Base-by-base conservation (phyloP, 768 basidiomycete species). In the Kwoniella shandongensis region DNA sequence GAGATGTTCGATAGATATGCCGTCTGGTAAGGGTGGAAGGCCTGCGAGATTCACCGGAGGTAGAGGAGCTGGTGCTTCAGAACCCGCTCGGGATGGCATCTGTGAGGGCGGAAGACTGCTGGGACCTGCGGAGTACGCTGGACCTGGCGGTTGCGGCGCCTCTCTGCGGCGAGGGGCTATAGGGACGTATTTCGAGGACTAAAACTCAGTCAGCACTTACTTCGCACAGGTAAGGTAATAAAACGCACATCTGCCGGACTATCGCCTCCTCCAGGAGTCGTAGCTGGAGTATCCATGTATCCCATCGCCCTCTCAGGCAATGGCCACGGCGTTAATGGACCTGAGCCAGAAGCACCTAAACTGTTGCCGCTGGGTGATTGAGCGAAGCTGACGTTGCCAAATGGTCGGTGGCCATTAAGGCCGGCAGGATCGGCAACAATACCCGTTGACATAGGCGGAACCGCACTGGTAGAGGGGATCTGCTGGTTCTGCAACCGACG, bases 21-120 rank as follows among this genome's bases (percentile, higher is more conserved):
- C 75, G 8, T 72, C 65, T 17, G 75, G 75, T 27, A 76, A 48
- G 12, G 71, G 73, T 22, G 75, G 75, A 7, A 76, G 57, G 25
- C 56, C 56, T 2, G 60, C 51, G 5, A 69, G 39, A 29, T 41
- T 55, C 26, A 66, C 26, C 1, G 57, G 25, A 5, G 66, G 50
- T 29, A 47, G 32, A 29, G 54, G 10, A 27, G 50, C 42, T 35
- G 22, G 26, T 26, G 48, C 51, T 53, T 59, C 39, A 12, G 60
- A 46, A 5, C 54, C 52, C 27, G 60, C 51, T 52, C 50, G 22
- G 2, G 64, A 56, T 25, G 51, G 61, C 32, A 51, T 17, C 15
- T 41, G 56, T n/a, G 57, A 63, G 7, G 35, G 8, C 4, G 52
- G 42, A 25, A 58, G 12, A 12, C 55, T 51, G 48, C 54, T 58